These are phyloP conservation scores for Mortierella sp. DNA, from an alignment of 371 early-diverging fungal species.

Conservation along the genomic window DNA sequence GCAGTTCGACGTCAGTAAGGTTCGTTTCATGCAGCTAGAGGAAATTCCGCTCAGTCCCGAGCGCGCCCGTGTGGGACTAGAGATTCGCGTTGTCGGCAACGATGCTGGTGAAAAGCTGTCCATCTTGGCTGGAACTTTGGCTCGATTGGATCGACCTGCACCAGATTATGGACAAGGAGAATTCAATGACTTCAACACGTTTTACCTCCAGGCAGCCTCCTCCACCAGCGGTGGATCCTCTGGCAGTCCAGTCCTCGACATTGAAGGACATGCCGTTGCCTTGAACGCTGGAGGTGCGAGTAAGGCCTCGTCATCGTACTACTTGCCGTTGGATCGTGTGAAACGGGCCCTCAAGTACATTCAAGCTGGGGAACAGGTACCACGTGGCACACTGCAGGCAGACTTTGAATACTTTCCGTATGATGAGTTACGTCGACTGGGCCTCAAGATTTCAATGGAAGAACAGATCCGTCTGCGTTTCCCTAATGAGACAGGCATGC, in stretches of 20 bases:
- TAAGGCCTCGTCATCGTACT: slow-evolving; percentile 66
- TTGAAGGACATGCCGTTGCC: slow-evolving; percentile 76
- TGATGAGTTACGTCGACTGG: slow-evolving; percentile 68
- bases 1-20: slow-evolving; percentile 81
- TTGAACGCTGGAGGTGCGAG: slow-evolving; percentile 74
- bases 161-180: slow-evolving; percentile 78
- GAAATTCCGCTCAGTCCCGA: slow-evolving; percentile 80
- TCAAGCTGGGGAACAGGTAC: slow-evolving; percentile 63
- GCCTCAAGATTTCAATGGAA: slow-evolving; percentile 68
- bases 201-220: slow-evolving; percentile 76
- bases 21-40: slow-evolving; percentile 78
- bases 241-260: slow-evolving; percentile 75
- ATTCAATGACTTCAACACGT: slow-evolving; percentile 78
- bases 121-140: slow-evolving; percentile 82
- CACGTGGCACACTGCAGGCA: slow-evolving; percentile 82
- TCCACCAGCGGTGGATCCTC: slow-evolving; percentile 76
- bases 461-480: slow-evolving; percentile 63
- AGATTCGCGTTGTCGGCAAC: slow-evolving; percentile 86
- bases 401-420: slow-evolving; percentile 74
- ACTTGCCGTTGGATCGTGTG: slow-evolving; percentile 75
- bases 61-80: slow-evolving; percentile 80
- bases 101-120: slow-evolving; percentile 87
- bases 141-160: slow-evolving; percentile 80
- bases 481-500: slow-evolving; percentile 78
- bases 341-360: slow-evolving; percentile 71